Base-by-base conservation (phyloP, 768 basidiomycete species). In the Leccinum ochraceum region DNA sequence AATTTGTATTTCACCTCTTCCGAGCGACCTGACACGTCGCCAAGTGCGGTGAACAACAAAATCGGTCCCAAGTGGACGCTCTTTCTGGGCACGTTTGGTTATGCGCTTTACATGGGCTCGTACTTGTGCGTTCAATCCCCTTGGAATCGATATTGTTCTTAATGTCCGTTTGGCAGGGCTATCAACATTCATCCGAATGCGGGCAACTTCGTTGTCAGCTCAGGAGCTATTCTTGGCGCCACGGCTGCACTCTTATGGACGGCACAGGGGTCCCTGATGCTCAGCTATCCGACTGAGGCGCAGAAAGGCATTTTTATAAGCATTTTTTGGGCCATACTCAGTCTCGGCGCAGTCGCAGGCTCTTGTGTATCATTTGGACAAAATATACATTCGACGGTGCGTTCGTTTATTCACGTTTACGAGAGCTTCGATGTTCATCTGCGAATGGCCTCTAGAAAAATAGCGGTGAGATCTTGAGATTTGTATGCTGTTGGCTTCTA, bases 281-380 rank as follows among this genome's bases (percentile, higher is more conserved):
- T 94, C 69, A 84, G 88, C 3, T 92, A 92, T 73, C 87, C 90
- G 0, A 89, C 88, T 6, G 90, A 92, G 71, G 71, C 73, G 28
- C 83, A 91, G 72, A 92, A 91, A 74, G 89, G 89, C 17, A 76
- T 74, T 28, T 91, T 81, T 74, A 90, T 92, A 58, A 84, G 82
- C 48, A 83, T 89, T 42, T 92, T 92, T 75, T 92, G 90, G 91
- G 75, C 80, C 34, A 88, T 92, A 61, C 92, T 92, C 77, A 91
- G 91, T 64, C 66, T 90, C 14, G 90, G 89, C 30, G 86, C 85
- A 55, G 88, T 93, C 53, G 85, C 91, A 48, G 90, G 90, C 14
- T 82, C 89, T 7, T 75, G 86, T 14, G 88, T 92, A 24, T 85
- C 89, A n/a, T 78, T 92, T 56, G 90, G 84, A 0, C 79, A 85